Conservation (phyloP, 345 rosid genomes). For the Linum lewisii region DNA sequence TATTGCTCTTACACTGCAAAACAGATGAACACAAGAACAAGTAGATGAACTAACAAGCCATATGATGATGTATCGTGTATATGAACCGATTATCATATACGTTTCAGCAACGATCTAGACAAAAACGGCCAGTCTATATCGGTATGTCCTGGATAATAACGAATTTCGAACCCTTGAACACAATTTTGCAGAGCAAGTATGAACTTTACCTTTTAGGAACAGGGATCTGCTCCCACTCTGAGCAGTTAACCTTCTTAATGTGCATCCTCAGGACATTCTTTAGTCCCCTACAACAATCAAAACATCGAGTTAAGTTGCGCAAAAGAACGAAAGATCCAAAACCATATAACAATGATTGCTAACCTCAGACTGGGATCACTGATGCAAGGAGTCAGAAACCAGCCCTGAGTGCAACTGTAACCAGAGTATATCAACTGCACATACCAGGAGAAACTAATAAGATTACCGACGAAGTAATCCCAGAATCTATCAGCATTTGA, state of each 20-base stretch:
- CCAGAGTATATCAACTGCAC: slow-evolving; percentile 82
- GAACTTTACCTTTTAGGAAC: slow-evolving; percentile 73
- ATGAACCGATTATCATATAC: no score
- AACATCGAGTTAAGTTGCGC: not conserved
- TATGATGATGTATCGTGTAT: no score
- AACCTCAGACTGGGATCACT: slow-evolving; percentile 85
- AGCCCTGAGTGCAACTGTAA: slow-evolving; percentile 90
- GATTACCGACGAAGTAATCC: not conserved
- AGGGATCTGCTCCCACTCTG: slow-evolving; percentile 81
- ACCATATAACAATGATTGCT: slow-evolving; percentile 9
- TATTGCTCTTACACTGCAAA: slow-evolving; percentile 74
- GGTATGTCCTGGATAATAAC: no score
- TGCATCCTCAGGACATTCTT: slow-evolving; percentile 76
- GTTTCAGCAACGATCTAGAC: no score
- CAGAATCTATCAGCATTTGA: not conserved
- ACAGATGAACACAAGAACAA: not conserved
- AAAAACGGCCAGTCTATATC: no score
- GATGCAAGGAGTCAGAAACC: slow-evolving; percentile 92
- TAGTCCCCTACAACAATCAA: slow-evolving; percentile 61
- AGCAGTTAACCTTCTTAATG: slow-evolving; percentile 62
- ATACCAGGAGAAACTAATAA: not conserved
- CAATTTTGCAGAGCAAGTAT: no score
- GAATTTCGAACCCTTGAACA: no score
- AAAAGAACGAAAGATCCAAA: not conserved
- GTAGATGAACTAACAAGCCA: no score